These are phyloP conservation scores for Capsella rubella DNA, from an alignment of 441 rosid genomes.

Conservation along the genomic window DNA sequence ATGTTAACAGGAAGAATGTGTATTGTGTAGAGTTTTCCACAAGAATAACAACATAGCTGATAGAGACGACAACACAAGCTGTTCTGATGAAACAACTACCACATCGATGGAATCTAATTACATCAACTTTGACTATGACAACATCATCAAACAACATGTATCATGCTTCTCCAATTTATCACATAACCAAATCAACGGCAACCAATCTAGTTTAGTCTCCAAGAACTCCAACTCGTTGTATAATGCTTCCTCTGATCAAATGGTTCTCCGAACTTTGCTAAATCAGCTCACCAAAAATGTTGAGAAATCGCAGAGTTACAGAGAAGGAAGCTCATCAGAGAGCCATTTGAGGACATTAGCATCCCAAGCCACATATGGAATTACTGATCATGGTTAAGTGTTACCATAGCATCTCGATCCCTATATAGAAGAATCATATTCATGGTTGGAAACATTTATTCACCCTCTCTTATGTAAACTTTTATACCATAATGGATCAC, in stretches of 20 bases:
- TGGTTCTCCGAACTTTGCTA: conserved; percentile 35
- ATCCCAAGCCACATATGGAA: conserved; percentile 32
- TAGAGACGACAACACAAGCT: conserved; percentile 26
- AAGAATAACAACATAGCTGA: conserved; percentile 57
- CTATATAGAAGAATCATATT: conserved; percentile 21
- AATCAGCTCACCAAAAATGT: conserved; percentile 25
- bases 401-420: background rate
- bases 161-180: conserved; percentile 96
- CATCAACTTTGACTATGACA: conserved; percentile 32
- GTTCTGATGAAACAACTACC: conserved; percentile 13
- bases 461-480: conserved; percentile 22
- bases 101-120: conserved; percentile 11
- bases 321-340: conserved; percentile 41
- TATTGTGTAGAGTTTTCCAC: conserved; percentile 78
- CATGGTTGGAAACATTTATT: conserved; percentile 6
- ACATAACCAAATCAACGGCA: conserved; percentile 26
- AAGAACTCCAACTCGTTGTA: conserved; percentile 7
- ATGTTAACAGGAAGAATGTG: conserved; percentile 80
- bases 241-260: conserved; percentile 37
- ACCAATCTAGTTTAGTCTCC: conserved; percentile 28
- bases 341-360: conserved; percentile 31
- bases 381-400: conserved; percentile 10
- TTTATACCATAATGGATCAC: background rate
- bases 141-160: conserved; percentile 78
- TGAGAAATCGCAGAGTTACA: conserved; percentile 15